phyloP scores from a whole-genome alignment of 202 grass and related monocot genomes.

The Brachypodium distachyon region DNA sequence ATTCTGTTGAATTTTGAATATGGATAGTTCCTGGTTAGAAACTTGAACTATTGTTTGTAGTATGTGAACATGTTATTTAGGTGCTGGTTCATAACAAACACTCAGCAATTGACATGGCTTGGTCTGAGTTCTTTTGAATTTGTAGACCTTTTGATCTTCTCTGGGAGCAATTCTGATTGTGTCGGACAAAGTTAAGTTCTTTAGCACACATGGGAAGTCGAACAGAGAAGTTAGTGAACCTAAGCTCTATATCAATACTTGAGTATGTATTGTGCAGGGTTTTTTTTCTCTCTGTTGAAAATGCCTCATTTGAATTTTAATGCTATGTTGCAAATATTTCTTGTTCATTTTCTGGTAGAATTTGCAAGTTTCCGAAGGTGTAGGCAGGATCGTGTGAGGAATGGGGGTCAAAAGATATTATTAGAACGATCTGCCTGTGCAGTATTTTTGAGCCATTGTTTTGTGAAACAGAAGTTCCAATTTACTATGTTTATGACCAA shows the following conservation, averaged over 20 bases:
- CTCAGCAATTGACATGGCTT: neutral
- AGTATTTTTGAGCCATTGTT: neutral
- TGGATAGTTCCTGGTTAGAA: neutral
- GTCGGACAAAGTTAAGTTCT: neutral
- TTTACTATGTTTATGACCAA: neutral
- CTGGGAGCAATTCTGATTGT: neutral
- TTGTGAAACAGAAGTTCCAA: neutral
- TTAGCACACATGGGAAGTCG: neutral
- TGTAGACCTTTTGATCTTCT: neutral
- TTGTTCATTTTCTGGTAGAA: neutral
- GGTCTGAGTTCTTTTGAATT: neutral
- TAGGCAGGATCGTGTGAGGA: neutral
- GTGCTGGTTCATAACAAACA: neutral
- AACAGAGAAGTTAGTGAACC: neutral
- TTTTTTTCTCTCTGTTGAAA: neutral
- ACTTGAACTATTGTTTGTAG: neutral
- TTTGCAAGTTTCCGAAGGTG: neutral
- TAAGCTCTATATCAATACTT: neutral
- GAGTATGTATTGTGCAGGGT: neutral
- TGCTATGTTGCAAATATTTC: neutral
- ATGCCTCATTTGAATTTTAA: neutral
- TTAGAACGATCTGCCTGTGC: neutral
- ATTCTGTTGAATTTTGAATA: neutral
- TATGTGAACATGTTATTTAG: neutral
- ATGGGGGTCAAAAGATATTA: neutral